phyloP scores from a whole-genome alignment of 2,329 filamentous ascomycete species.

The Aspergillus sp. region DNA sequence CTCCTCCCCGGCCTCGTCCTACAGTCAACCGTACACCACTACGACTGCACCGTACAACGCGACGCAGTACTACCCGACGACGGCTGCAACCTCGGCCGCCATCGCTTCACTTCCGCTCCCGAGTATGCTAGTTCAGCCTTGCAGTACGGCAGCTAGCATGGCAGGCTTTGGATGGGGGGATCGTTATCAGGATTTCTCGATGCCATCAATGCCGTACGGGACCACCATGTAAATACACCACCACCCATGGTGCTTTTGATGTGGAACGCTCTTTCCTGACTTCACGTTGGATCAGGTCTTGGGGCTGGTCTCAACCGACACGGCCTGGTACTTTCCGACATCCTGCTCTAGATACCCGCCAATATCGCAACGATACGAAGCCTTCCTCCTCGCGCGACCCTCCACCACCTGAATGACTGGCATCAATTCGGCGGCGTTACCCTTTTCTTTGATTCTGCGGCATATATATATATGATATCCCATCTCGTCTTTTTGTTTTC shows the following conservation, averaged over 20 bases:
- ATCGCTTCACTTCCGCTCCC: slow-evolving; percentile 73
- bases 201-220: slow-evolving; percentile 56
- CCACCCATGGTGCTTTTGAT: slow-evolving; percentile 23
- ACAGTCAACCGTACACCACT: slow-evolving; percentile 65
- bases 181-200: slow-evolving; percentile 71
- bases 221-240: slow-evolving; percentile 59
- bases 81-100: slow-evolving; percentile 64
- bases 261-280: slow-evolving; percentile 19
- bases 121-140: slow-evolving; percentile 76
- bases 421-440: slow-evolving; percentile 49
- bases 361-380: slow-evolving; percentile 27
- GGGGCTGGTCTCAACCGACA: slow-evolving; percentile 10
- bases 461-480: slow-evolving; percentile 28
- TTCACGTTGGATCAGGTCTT: slow-evolving; percentile 17
- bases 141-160: slow-evolving; percentile 69
- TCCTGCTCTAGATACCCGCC: slow-evolving; percentile 36
- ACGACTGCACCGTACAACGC: slow-evolving; percentile 55
- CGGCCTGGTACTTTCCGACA: slow-evolving; percentile 10
- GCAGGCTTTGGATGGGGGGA: slow-evolving; percentile 72
- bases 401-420: slow-evolving; percentile 37
- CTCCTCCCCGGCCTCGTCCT: slow-evolving; percentile 70
- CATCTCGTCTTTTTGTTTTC: slow-evolving; percentile 15
- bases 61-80: slow-evolving; percentile 56
- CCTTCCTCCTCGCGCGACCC: slow-evolving; percentile 25
- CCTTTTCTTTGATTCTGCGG: slow-evolving; percentile 39